phyloP scores from a whole-genome alignment of 495 filamentous ascomycete species.

The Neurospora intermedia region DNA sequence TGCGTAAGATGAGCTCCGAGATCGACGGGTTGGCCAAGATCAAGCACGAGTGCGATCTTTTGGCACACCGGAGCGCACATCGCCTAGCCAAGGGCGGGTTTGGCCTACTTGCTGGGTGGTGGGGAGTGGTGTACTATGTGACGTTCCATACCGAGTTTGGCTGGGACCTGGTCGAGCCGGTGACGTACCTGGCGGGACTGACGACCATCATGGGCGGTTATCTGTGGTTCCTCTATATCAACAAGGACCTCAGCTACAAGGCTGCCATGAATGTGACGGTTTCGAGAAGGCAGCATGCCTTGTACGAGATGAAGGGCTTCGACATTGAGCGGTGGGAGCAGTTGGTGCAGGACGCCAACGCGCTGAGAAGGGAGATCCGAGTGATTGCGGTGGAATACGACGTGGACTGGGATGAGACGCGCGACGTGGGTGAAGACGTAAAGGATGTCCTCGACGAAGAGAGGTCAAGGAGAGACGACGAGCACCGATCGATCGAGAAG shows the following conservation, averaged over 20 bases:
- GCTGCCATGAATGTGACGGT: slow-evolving; percentile 80
- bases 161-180: slow-evolving; percentile 84
- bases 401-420: slow-evolving; percentile 83
- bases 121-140: slow-evolving; percentile 64
- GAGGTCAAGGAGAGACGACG: slow-evolving; percentile 29
- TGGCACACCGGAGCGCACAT: slow-evolving; percentile 68
- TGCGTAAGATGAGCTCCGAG: slow-evolving; percentile 58
- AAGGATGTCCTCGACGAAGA: slow-evolving; percentile 59
- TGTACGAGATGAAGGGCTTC: slow-evolving; percentile 67
- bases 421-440: slow-evolving; percentile 64
- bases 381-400: slow-evolving; percentile 79
- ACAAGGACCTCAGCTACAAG: slow-evolving; percentile 77
- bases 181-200: slow-evolving; percentile 79
- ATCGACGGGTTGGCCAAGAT: slow-evolving; percentile 58
- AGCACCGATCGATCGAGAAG: slow-evolving; percentile 16
- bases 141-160: slow-evolving; percentile 71
- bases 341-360: slow-evolving; percentile 72
- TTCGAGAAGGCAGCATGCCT: slow-evolving; percentile 58
- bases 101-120: slow-evolving; percentile 60
- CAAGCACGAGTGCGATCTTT: slow-evolving; percentile 70
- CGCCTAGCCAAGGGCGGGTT: slow-evolving; percentile 73
- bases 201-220: slow-evolving; percentile 81
- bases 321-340: slow-evolving; percentile 67
- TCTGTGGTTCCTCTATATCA: slow-evolving; percentile 89
- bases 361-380: slow-evolving; percentile 69